phyloP scores from a whole-genome alignment of 306 rosid genomes.

The Cicer yamashitae region DNA sequence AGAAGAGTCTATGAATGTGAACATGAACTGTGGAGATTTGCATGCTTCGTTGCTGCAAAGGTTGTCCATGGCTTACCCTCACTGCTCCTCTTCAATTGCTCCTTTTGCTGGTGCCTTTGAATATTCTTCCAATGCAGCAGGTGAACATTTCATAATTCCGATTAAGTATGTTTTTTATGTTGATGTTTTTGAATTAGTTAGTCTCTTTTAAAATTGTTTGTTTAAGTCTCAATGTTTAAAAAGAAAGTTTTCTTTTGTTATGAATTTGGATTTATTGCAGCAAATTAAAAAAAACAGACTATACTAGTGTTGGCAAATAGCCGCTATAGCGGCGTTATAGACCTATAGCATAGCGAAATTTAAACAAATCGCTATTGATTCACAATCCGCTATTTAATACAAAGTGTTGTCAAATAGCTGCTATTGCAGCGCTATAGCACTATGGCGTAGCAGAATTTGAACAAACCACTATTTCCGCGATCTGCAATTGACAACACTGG shows the following conservation, averaged over 20 bases:
- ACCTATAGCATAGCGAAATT: too few relatives aligned
- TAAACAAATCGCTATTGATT: too few relatives aligned
- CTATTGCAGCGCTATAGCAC: too few relatives aligned
- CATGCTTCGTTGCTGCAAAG: constrained; percentile 63
- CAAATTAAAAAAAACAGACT: neutral
- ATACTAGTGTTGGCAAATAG: neutral
- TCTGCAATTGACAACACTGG: too few relatives aligned
- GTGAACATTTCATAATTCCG: constrained; percentile 36
- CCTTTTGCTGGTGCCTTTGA: constrained; percentile 62
- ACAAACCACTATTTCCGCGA: too few relatives aligned
- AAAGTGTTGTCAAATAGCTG: too few relatives aligned
- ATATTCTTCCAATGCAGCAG: constrained; percentile 65
- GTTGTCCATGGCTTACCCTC: constrained; percentile 69
- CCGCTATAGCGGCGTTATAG: too few relatives aligned
- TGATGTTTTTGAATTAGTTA: neutral
- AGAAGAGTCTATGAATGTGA: constrained; percentile 9
- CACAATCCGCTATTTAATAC: too few relatives aligned
- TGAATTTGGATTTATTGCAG: neutral
- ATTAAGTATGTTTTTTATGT: neutral
- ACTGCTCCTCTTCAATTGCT: constrained; percentile 56
- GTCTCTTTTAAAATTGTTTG: neutral
- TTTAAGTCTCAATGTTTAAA: neutral
- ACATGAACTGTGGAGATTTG: constrained; percentile 41
- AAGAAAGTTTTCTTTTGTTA: neutral
- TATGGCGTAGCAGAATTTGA: too few relatives aligned